These are phyloP conservation scores for Saraca asoca DNA, from an alignment of 331 rosid genomes.

Conservation along the genomic window DNA sequence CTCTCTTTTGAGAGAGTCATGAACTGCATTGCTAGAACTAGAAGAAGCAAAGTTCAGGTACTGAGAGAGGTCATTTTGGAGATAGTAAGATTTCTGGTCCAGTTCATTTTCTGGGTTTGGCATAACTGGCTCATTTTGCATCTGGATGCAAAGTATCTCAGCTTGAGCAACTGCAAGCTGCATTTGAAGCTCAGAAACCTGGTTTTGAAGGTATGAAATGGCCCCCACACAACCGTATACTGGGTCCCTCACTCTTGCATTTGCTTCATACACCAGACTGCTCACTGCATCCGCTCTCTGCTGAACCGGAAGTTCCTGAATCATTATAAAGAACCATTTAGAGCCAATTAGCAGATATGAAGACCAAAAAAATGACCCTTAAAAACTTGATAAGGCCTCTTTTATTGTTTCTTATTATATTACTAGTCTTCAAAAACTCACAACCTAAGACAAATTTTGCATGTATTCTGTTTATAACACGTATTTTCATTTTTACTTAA, in stretches of 20 bases:
- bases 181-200: constrained; percentile 88
- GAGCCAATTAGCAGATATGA: not conserved
- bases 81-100: constrained; percentile 46
- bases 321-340: constrained; percentile 1
- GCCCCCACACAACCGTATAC: constrained; percentile 96
- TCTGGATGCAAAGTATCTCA: constrained; percentile 79
- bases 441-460: too few species aligned
- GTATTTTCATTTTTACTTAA: too few species aligned
- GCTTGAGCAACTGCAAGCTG: constrained; percentile 94
- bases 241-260: constrained; percentile 88
- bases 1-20: constrained; percentile 66
- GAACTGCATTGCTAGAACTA: constrained; percentile 58
- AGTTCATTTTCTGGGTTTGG: constrained; percentile 35
- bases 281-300: constrained; percentile 91
- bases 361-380: not conserved
- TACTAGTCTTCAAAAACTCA: too few species aligned
- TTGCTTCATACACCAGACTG: constrained; percentile 88
- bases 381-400: not conserved
- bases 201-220: constrained; percentile 77
- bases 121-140: constrained; percentile 64
- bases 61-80: constrained; percentile 50
- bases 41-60: constrained; percentile 59
- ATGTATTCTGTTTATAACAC: too few species aligned
- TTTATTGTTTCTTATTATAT: too few species aligned
- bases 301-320: constrained; percentile 71